These are phyloP conservation scores for Geotrichum candidum DNA, from an alignment of 1,139 yeast species.

Conservation along the genomic window DNA sequence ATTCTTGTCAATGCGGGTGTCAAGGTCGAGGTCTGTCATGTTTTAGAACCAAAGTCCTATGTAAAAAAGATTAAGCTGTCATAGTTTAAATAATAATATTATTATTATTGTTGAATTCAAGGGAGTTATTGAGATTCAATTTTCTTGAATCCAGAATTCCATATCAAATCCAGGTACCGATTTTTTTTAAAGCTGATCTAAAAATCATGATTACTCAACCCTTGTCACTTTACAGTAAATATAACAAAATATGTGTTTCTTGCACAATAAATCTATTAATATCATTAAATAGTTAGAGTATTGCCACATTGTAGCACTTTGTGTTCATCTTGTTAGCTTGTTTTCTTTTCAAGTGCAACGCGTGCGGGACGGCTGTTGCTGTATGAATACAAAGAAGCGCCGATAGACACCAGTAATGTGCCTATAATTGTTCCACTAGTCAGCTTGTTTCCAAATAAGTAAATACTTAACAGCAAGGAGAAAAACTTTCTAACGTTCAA, in stretches of 20 bases:
- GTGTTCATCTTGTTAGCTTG: not conserved
- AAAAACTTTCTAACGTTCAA: slow-evolving; percentile 55
- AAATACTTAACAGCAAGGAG: slow-evolving; percentile 51
- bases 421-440: slow-evolving; percentile 42
- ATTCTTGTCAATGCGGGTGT: slow-evolving; percentile 29
- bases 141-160: not conserved
- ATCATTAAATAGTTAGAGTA: not conserved
- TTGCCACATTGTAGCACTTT: not conserved
- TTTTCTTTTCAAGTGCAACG: not conserved
- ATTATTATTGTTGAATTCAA: too few relatives aligned
- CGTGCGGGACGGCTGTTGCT: slow-evolving; percentile 9
- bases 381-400: slow-evolving; percentile 45
- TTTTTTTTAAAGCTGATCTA: not conserved
- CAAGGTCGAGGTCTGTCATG: slow-evolving; percentile 35
- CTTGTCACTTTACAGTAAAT: not conserved
- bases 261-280: not conserved
- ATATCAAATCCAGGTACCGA: not conserved
- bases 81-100: not conserved
- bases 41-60: slow-evolving; percentile 21
- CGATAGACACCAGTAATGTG: slow-evolving; percentile 45
- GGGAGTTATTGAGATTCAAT: too few relatives aligned
- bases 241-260: not conserved
- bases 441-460: slow-evolving; percentile 44
- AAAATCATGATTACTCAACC: not conserved
- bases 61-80: slow-evolving; percentile 16